phyloP scores from a whole-genome alignment of 208 protist genomes.

The Trypanosoma platydactyli region DNA sequence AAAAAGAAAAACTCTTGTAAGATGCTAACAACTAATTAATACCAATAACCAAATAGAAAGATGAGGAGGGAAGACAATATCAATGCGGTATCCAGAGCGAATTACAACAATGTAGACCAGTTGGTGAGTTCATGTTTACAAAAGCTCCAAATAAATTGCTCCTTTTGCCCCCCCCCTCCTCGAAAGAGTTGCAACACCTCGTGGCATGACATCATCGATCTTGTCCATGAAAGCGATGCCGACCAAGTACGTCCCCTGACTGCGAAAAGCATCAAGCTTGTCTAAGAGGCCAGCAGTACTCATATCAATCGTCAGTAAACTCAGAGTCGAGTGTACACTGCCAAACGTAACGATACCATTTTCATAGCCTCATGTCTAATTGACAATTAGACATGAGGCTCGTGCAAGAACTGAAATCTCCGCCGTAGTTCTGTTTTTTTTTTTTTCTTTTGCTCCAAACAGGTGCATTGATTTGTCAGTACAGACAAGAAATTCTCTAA shows the following conservation, averaged over 20 bases:
- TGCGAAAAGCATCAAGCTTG: constrained; percentile 24
- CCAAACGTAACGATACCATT: constrained; percentile 27
- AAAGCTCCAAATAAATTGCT: constrained; percentile 25
- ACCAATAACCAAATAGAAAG: constrained; percentile 32
- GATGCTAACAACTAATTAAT: constrained; percentile 37
- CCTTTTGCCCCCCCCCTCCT: background rate
- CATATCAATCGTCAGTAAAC: constrained; percentile 27
- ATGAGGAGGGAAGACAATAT: too few species aligned
- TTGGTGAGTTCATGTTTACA: background rate
- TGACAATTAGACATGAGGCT: constrained; percentile 29
- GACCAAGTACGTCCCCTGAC: constrained; percentile 9
- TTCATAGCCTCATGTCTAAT: constrained; percentile 25
- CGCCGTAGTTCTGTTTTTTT: constrained; percentile 23
- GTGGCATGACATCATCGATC: background rate
- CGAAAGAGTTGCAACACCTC: constrained; percentile 15
- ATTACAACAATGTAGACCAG: too few species aligned
- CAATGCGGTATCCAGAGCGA: too few species aligned
- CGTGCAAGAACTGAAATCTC: constrained; percentile 4
- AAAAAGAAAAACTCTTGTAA: too few species aligned
- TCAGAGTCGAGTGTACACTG: constrained; percentile 40
- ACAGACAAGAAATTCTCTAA: constrained; percentile 37
- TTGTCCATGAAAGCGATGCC: constrained; percentile 10
- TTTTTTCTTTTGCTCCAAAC: constrained; percentile 13
- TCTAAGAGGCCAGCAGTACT: constrained; percentile 18
- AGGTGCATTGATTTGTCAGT: constrained; percentile 27